Percentiles rank a stretch among this genome's conserved stretches.
Evolutionary conservation across 345 rosid species (phyloP).

Genomic region (Aethionema arabicum): DNA sequence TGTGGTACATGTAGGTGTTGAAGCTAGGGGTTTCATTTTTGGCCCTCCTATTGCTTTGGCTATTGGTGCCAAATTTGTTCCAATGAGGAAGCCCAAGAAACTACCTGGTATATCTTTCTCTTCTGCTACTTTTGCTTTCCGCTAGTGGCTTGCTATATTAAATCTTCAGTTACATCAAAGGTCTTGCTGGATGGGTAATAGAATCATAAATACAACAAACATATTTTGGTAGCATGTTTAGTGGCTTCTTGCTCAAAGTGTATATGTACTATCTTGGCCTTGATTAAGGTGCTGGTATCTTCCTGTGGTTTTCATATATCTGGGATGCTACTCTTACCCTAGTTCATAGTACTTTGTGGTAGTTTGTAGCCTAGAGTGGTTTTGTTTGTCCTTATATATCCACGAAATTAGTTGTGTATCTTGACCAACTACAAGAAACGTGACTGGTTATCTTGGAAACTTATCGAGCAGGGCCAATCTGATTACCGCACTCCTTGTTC

Average conservation of each 20-base stretch:
- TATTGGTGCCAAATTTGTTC: conserved; percentile 98
- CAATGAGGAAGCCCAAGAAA: conserved; percentile 96
- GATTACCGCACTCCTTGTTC: not conserved
- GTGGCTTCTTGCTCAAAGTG: not conserved
- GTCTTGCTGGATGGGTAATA: not conserved
- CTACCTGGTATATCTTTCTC: conserved; percentile 60
- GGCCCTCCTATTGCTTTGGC: conserved; percentile 99
- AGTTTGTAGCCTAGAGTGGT: conserved; percentile 3
- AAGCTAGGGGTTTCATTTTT: conserved; percentile 97
- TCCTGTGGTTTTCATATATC: not conserved
- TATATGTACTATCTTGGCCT: not conserved
- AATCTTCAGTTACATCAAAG: not conserved
- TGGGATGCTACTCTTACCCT: conserved; percentile 1
- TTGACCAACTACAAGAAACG: not conserved
- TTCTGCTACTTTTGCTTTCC: not conserved
- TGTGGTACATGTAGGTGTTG: conserved; percentile 58
- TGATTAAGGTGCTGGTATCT: conserved; percentile 5
- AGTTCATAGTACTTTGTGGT: conserved; percentile 3
- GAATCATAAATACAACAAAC: no score
- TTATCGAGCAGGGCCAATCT: not conserved
- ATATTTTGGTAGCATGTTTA: not conserved
- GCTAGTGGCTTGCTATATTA: not conserved
- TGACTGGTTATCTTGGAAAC: not conserved
- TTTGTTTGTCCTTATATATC: conserved; percentile 1
- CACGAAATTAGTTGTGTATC: not conserved